Evolutionary conservation across 1,284 basidiomycete genomes (phyloP), one percentile per base, ranked within the genome.

Genomic region (Heterobasidion parviporum): DNA sequence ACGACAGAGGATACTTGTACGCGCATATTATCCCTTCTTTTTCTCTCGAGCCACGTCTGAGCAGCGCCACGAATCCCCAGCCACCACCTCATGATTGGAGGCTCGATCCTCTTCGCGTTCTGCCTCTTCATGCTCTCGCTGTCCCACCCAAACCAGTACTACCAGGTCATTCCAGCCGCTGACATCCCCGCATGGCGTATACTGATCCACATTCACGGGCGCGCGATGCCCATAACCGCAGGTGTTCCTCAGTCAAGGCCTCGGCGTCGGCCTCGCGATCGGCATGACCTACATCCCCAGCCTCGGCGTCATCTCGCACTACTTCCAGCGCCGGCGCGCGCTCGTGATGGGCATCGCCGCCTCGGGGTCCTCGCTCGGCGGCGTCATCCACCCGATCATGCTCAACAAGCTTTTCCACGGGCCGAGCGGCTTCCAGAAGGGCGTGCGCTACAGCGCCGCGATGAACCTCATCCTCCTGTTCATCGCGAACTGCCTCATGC

Each of bases 101-200:
- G 72, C 2, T 63, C 69, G 2, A 9, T 68, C 2, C 59, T 76
- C n/a, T 69, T 72, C 36, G 64, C 70, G 9, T 69, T 74, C 57
- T 73, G 68, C 55, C 65, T 75, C 6, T 75, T 76, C 63, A 74
- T 75, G 74, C 67, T 76, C 26, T 75, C 74, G 0, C 60, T 75
- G 18, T 66, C 72, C 0, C 67, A 72, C n/a, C 61, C 70, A 9
- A 66, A 69, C n/a, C 51, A 52, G 16, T 52, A 43, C 16, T 52
- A 52, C 20, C 51, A 50, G 33, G 49, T 72, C 55, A 38, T 58
- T 56, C 16, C 26, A 14, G 43, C 36, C 20, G 6, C n/a, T 15
- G 18, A 10, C 34, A 15, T 26, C 46, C 33, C 8, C 34, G 14
- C 8, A n/a, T 12, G 9, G 3, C 16, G 8, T 47, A 3, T 10